A percentile compares a stretch with the other conserved stretches of the same genome.
These are phyloP conservation scores for Diaporthe sp. DNA, from an alignment of 2,329 filamentous ascomycete genomes.

Conservation along the genomic window DNA sequence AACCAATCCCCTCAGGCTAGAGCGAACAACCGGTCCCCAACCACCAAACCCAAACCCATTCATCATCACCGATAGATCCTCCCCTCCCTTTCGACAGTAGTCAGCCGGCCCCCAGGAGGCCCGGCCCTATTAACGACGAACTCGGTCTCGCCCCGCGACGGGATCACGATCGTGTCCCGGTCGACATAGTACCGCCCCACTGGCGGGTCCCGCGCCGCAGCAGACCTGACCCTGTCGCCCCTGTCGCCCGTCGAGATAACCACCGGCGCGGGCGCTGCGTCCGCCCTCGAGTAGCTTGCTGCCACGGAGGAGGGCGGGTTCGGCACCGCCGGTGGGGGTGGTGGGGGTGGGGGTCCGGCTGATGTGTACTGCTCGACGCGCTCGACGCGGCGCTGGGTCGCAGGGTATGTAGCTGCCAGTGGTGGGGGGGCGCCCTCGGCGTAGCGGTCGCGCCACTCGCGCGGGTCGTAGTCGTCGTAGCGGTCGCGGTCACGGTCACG, in stretches of 20 bases:
- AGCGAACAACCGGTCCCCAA: neutral
- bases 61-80: conserved; percentile 19
- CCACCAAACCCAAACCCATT: neutral
- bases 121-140: conserved; percentile 27
- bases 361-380: conserved; percentile 2
- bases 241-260: conserved; percentile 2
- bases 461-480: conserved; percentile 26
- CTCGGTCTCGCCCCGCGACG: conserved; percentile 19
- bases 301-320: conserved; percentile 10
- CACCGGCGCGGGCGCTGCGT: neutral
- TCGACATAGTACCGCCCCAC: conserved; percentile 30
- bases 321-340: conserved; percentile 12
- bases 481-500: neutral
- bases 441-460: conserved; percentile 24
- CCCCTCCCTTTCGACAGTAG: conserved; percentile 20
- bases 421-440: neutral
- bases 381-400: conserved; percentile 19
- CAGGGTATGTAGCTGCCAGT: neutral
- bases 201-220: neutral
- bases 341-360: neutral
- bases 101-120: conserved; percentile 23
- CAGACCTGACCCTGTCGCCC: neutral
- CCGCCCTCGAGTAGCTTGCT: neutral
- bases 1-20: neutral
- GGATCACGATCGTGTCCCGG: conserved; percentile 28